Percentiles rank a stretch among this genome's conserved stretches.
phyloP scores from a whole-genome alignment of 2,329 filamentous ascomycete genomes.

The Alternaria solani region DNA sequence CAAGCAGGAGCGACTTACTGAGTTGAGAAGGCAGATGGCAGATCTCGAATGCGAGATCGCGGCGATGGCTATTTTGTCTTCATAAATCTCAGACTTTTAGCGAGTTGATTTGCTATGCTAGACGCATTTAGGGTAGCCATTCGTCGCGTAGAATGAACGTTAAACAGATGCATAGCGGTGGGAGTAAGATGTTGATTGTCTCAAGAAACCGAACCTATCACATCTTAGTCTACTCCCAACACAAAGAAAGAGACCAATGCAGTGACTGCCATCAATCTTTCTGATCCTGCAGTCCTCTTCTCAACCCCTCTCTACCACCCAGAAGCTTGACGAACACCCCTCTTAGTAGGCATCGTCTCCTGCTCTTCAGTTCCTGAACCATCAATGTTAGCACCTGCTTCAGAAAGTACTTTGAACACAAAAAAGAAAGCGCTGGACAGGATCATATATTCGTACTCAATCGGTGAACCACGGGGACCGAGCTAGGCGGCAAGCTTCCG shows the following conservation, averaged over 20 bases:
- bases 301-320: conserved; percentile 11
- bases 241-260: background rate
- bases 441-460: conserved; percentile 53
- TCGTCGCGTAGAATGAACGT: background rate
- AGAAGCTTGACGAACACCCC: conserved; percentile 12
- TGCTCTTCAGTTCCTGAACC: conserved; percentile 24
- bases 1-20: background rate
- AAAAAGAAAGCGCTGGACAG: conserved; percentile 23
- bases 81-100: background rate
- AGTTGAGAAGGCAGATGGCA: background rate
- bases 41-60: background rate
- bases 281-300: background rate
- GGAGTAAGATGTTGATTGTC: background rate
- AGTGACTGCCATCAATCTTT: background rate
- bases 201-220: no score
- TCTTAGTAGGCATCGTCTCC: conserved; percentile 16
- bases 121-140: background rate
- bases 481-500: conserved; percentile 83
- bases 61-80: background rate
- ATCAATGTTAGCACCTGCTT: conserved; percentile 15
- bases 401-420: conserved; percentile 5
- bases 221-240: background rate
- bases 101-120: background rate
- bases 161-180: background rate
- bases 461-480: conserved; percentile 78